Evolutionary conservation across 805 yeast species (phyloP).

Genomic region (Wickerhamomyces ciferrii): DNA sequence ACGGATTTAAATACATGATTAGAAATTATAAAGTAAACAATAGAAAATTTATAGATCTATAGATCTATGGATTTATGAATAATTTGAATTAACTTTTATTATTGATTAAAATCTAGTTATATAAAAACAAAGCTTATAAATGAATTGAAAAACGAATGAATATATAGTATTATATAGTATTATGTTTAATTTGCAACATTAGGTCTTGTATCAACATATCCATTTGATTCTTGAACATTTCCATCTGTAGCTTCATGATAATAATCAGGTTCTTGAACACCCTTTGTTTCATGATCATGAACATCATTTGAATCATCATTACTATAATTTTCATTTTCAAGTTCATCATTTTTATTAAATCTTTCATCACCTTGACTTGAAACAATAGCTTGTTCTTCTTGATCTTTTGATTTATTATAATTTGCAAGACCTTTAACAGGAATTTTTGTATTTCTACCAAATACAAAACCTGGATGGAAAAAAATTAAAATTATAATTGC

Average conservation of each 20-base stretch:
- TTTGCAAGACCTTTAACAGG: not conserved
- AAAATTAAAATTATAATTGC: conserved; percentile 42
- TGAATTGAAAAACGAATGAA: not conserved
- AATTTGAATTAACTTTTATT: no score
- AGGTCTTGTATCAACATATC: not conserved
- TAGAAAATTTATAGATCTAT: no score
- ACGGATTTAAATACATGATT: no score
- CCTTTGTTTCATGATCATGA: not conserved
- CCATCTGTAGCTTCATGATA: no score
- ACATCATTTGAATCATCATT: not conserved
- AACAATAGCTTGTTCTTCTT: not conserved
- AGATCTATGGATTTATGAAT: no score
- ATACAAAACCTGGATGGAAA: conserved; percentile 61
- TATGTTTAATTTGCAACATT: not conserved
- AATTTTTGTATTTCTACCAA: conserved; percentile 15
- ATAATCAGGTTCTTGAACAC: not conserved
- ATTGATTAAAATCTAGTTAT: no score
- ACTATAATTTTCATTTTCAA: not conserved
- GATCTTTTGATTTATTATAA: not conserved
- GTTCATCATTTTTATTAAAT: not conserved
- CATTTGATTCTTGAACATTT: not conserved
- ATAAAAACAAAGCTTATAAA: no score
- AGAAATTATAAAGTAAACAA: no score
- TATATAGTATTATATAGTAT: no score
- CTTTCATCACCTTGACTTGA: not conserved